Conservation (phyloP, 148 eudicot genomes). For the Fallopia convolvulus region DNA sequence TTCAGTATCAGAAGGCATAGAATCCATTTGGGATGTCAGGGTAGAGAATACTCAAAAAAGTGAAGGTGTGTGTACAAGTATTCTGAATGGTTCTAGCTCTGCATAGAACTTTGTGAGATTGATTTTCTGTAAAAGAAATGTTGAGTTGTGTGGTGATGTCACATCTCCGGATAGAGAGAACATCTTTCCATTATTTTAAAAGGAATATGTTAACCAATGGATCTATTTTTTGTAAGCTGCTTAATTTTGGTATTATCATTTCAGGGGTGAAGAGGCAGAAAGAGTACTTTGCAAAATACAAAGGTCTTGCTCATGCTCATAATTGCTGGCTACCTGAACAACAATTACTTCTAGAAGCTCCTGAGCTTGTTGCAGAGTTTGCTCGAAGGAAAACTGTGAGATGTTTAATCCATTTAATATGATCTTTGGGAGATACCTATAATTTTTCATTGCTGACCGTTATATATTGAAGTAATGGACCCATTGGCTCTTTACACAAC, state of each 20-base stretch:
- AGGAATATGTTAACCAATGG: background rate
- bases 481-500: background rate
- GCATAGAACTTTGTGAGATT: background rate
- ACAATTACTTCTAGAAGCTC: slow-evolving; percentile 49
- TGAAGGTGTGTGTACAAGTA: slow-evolving; percentile 14
- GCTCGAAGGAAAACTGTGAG: slow-evolving; percentile 32
- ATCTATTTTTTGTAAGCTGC: slow-evolving; percentile 6
- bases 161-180: background rate
- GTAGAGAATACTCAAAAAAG: slow-evolving; percentile 28
- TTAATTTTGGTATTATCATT: slow-evolving; percentile 13
- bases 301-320: slow-evolving; percentile 80
- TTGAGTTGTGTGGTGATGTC: slow-evolving; percentile 2
- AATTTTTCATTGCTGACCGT: background rate
- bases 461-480: background rate
- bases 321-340: slow-evolving; percentile 62
- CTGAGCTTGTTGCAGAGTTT: slow-evolving; percentile 31
- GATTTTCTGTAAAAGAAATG: background rate
- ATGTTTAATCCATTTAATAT: slow-evolving; percentile 7
- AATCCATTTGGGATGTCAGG: slow-evolving; percentile 62
- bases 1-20: slow-evolving; percentile 54
- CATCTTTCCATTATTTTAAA: background rate
- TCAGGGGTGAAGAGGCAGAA: slow-evolving; percentile 44
- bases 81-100: background rate
- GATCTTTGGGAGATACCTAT: background rate
- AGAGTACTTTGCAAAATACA: slow-evolving; percentile 69